Conservation (phyloP, 2,329 filamentous ascomycete species). For the Colletotrichum agaves region DNA sequence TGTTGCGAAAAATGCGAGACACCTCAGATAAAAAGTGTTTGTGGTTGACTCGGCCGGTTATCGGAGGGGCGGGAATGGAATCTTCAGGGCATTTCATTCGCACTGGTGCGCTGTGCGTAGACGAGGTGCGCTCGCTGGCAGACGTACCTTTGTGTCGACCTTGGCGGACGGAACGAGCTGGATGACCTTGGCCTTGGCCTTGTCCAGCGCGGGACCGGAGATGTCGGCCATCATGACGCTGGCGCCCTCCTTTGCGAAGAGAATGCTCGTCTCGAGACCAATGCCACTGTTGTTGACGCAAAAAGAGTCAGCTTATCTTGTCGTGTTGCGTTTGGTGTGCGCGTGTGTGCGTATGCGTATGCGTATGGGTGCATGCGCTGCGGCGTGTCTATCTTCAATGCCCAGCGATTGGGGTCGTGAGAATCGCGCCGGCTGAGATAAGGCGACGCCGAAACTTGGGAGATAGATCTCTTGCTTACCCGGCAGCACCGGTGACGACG, state of each 20-base stretch:
- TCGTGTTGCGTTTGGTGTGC: neutral
- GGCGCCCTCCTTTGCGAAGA: conserved; percentile 90
- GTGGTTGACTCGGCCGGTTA: conserved; percentile 9
- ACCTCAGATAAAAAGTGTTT: conserved; percentile 27
- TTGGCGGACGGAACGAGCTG: conserved; percentile 73
- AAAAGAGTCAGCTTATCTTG: conserved; percentile 29
- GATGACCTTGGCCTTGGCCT: conserved; percentile 79
- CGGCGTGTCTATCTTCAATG: conserved; percentile 8
- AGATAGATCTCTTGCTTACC: conserved; percentile 64
- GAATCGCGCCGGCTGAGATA: conserved; percentile 13
- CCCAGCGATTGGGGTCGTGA: conserved; percentile 10
- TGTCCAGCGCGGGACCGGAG: conserved; percentile 80
- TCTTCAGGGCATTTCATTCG: conserved; percentile 26
- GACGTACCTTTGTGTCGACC: conserved; percentile 67
- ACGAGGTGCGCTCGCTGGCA: neutral
- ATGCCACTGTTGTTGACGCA: conserved; percentile 74
- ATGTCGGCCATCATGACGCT: conserved; percentile 88
- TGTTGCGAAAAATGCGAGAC: neutral
- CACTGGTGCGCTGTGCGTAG: neutral
- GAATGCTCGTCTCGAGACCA: conserved; percentile 89
- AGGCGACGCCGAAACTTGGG: conserved; percentile 14
- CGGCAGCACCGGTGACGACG: conserved; percentile 85
- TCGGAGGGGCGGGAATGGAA: conserved; percentile 27
- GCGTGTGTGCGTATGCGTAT: neutral
- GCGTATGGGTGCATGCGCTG: neutral